Evolutionary conservation across 371 early-diverging fungal genomes (phyloP).

Genomic region (Amoeboaphelidium occidentale): DNA sequence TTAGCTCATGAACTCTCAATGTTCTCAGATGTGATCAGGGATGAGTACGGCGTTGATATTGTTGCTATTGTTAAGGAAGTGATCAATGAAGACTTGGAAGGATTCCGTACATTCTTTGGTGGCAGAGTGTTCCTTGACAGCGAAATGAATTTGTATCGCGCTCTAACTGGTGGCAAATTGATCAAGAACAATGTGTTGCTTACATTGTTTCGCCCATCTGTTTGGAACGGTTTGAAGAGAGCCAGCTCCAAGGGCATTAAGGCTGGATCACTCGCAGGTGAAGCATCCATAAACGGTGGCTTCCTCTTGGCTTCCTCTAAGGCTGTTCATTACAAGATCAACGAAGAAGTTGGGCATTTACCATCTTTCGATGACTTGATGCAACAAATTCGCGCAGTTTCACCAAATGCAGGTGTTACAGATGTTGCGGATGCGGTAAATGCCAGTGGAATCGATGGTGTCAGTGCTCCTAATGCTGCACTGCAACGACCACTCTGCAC

Average conservation of each 20-base stretch:
- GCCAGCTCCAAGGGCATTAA: neutral
- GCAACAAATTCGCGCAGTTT: no score
- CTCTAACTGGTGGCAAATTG: neutral
- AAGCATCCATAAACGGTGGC: neutral
- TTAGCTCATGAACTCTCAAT: conserved; percentile 13
- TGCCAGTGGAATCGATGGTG: no score
- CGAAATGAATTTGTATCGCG: neutral
- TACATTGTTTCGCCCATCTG: neutral
- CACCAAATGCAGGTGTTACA: no score
- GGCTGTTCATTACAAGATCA: neutral
- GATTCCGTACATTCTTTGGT: neutral
- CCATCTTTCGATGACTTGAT: neutral
- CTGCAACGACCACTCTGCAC: no score
- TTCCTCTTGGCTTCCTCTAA: neutral
- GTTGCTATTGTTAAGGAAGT: conserved; percentile 20
- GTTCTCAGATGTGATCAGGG: conserved; percentile 8
- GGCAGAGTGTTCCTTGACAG: neutral
- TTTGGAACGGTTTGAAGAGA: neutral
- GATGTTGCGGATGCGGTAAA: no score
- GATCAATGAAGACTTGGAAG: conserved; percentile 9
- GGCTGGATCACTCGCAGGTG: neutral
- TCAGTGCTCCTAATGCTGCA: no score
- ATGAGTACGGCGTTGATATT: conserved; percentile 12
- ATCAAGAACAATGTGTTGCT: neutral
- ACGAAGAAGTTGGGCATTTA: neutral